phyloP scores from a whole-genome alignment of 2,329 filamentous ascomycete species.

The Cadophora malorum region DNA sequence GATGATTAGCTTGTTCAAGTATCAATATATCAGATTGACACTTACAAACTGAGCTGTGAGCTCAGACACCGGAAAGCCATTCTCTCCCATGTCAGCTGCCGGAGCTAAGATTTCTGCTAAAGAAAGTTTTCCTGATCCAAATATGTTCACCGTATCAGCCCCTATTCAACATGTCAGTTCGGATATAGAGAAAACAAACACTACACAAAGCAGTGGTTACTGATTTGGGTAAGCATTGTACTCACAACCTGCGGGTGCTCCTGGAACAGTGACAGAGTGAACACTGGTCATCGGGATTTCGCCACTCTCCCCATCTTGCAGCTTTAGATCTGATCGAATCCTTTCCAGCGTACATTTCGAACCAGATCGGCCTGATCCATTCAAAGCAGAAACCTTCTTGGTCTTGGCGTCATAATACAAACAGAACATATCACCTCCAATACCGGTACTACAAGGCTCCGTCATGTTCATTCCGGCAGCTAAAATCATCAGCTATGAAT shows the following conservation, averaged over 20 bases:
- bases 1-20: neutral
- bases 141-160: constrained; percentile 82
- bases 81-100: constrained; percentile 83
- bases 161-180: neutral
- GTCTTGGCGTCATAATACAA: constrained; percentile 53
- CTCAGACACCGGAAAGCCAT: constrained; percentile 88
- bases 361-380: constrained; percentile 83
- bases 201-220: no score
- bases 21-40: neutral
- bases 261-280: constrained; percentile 84
- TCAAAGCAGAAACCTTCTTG: constrained; percentile 82
- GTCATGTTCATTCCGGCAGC: constrained; percentile 92
- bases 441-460: constrained; percentile 89
- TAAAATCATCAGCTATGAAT: constrained; percentile 44
- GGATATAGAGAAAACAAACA: no score
- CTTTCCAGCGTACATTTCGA: constrained; percentile 70
- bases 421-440: constrained; percentile 82
- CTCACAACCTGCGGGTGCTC: constrained; percentile 82
- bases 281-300: constrained; percentile 77
- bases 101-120: constrained; percentile 80
- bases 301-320: constrained; percentile 60
- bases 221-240: no score
- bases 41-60: constrained; percentile 49
- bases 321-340: constrained; percentile 70
- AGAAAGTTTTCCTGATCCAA: constrained; percentile 85